A percentile compares a stretch with the other conserved stretches of the same genome.
phyloP scores from a whole-genome alignment of 1,139 yeast genomes.

The Hyphopichia wangnamkhiaoensis region DNA sequence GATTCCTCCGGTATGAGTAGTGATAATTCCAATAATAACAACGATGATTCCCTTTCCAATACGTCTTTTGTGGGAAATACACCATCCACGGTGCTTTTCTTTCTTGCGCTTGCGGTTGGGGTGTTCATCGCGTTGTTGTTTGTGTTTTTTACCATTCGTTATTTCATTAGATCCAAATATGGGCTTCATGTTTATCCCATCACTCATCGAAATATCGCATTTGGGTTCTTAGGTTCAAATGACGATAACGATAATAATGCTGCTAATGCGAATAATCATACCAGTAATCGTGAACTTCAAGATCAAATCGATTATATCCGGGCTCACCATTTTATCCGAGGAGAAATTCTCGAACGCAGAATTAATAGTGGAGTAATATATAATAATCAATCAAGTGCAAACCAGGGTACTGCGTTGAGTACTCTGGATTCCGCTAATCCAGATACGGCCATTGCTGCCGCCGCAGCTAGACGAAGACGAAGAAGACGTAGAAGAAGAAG shows the following conservation, averaged over 20 bases:
- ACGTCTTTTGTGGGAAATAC: conserved; percentile 41
- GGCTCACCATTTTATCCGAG: conserved; percentile 30
- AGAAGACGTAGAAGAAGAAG: conserved; percentile 34
- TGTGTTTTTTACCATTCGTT: conserved; percentile 58
- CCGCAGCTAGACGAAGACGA: conserved; percentile 12
- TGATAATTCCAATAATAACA: background rate
- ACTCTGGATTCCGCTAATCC: background rate
- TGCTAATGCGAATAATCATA: conserved; percentile 1
- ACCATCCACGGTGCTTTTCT: conserved; percentile 63
- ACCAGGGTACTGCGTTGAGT: background rate
- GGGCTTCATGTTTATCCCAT: conserved; percentile 54
- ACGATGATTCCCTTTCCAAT: background rate
- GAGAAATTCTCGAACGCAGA: conserved; percentile 32
- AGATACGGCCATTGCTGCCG: conserved; percentile 6
- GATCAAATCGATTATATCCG: conserved; percentile 39
- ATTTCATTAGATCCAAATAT: conserved; percentile 55
- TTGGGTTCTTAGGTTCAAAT: conserved; percentile 8
- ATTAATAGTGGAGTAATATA: conserved; percentile 12
- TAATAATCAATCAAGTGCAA: background rate
- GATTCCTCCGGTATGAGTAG: no score
- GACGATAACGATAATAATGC: background rate
- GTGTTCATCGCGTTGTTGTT: conserved; percentile 55
- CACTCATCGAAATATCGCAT: conserved; percentile 21
- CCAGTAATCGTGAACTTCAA: conserved; percentile 29
- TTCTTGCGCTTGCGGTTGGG: conserved; percentile 65